Evolutionary conservation across 331 rosid species (phyloP).

Genomic region (Spiraea crenata): DNA sequence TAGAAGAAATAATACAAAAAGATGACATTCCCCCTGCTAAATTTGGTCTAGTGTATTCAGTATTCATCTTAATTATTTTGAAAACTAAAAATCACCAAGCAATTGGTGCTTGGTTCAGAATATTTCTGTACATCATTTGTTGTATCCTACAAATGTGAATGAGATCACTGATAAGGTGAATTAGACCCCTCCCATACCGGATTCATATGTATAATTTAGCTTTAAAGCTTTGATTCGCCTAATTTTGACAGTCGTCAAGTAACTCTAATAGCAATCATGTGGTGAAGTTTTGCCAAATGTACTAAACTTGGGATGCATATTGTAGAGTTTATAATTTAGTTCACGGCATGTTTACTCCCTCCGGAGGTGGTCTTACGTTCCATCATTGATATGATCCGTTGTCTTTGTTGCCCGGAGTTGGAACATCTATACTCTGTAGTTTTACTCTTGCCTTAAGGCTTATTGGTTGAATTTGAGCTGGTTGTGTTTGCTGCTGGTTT

Average conservation of each 20-base stretch:
- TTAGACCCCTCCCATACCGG: neutral
- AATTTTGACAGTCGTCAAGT: neutral
- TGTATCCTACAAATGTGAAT: conserved; percentile 14
- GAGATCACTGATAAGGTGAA: conserved; percentile 3
- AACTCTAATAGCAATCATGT: conserved; percentile 15
- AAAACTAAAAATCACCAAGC: conserved; percentile 24
- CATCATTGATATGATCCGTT: no score
- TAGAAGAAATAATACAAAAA: conserved; percentile 46
- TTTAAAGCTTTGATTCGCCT: neutral
- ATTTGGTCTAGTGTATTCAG: conserved; percentile 33
- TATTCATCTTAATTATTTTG: conserved; percentile 28
- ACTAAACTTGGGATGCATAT: no score
- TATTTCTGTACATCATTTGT: conserved; percentile 29
- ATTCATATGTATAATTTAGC: neutral
- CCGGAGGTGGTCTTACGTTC: no score
- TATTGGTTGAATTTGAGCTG: no score
- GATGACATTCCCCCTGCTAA: conserved; percentile 28
- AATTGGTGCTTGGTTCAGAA: conserved; percentile 33
- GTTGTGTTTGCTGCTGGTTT: no score
- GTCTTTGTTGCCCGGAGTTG: no score
- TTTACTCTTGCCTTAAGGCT: no score
- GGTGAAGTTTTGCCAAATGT: neutral
- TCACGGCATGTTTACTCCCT: no score
- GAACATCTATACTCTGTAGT: no score
- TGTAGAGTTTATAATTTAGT: no score